A percentile compares a stretch with the other conserved stretches of the same genome.
Conservation (phyloP, 2,329 filamentous ascomycete genomes). For the Pyrenophora seminiperda region DNA sequence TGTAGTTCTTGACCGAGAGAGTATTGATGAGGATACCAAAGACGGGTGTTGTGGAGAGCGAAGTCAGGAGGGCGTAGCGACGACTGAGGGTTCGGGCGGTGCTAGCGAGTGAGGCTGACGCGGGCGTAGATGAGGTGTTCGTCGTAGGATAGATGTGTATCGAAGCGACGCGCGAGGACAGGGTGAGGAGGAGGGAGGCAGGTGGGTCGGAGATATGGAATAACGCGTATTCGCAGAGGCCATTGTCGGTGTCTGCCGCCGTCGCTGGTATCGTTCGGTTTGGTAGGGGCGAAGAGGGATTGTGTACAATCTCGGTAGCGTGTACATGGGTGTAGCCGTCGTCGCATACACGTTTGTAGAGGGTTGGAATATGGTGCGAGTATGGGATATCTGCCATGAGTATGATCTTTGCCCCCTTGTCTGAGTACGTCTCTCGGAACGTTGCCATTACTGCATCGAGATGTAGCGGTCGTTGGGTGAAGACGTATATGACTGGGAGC, state of each 20-base stretch:
- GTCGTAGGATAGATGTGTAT: slow-evolving; percentile 77
- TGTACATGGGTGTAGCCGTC: slow-evolving; percentile 73
- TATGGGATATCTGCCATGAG: slow-evolving; percentile 92
- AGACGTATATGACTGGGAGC: slow-evolving; percentile 87
- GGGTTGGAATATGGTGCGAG: slow-evolving; percentile 69
- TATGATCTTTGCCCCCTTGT: slow-evolving; percentile 68
- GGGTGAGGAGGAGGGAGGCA: slow-evolving; percentile 80
- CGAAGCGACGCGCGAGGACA: slow-evolving; percentile 78
- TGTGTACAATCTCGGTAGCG: slow-evolving; percentile 72
- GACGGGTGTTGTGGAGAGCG: slow-evolving; percentile 77
- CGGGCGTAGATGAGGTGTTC: slow-evolving; percentile 24
- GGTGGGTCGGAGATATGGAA: slow-evolving; percentile 86
- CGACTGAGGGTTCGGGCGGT: slow-evolving; percentile 71
- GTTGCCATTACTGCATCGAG: slow-evolving; percentile 61
- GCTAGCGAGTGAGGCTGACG: slow-evolving; percentile 53
- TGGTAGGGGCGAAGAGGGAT: slow-evolving; percentile 80
- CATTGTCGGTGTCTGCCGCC: slow-evolving; percentile 52
- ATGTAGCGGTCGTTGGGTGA: slow-evolving; percentile 75
- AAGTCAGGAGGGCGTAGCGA: slow-evolving; percentile 84
- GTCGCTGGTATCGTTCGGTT: slow-evolving; percentile 73
- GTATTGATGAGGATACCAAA: slow-evolving; percentile 97
- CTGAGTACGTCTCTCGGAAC: slow-evolving; percentile 72
- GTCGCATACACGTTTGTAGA: slow-evolving; percentile 61
- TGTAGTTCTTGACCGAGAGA: slow-evolving; percentile 87
- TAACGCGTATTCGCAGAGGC: slow-evolving; percentile 70